Percentiles rank a stretch among this genome's conserved stretches.
phyloP scores from a whole-genome alignment of 768 basidiomycete genomes.

The Leucosporidium yakuticum region DNA sequence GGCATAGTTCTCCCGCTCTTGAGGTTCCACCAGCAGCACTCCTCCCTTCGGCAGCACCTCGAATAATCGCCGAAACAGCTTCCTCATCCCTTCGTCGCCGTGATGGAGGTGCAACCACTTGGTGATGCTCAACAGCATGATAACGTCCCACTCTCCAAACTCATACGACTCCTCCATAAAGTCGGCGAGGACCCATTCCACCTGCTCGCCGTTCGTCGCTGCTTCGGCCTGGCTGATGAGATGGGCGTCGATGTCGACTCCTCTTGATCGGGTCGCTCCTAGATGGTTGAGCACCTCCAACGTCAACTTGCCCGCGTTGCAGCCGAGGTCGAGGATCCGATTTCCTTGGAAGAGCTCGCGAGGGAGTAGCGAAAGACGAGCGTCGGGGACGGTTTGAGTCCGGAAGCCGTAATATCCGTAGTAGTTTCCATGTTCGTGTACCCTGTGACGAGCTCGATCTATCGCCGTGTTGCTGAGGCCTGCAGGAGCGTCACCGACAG shows the following conservation, averaged over 20 bases:
- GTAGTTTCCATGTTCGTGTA: conserved; percentile 23
- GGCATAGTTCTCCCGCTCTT: conserved; percentile 74
- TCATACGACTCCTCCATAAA: conserved; percentile 16
- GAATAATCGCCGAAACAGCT: conserved; percentile 59
- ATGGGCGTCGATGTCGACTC: conserved; percentile 74
- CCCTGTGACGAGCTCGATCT: neutral
- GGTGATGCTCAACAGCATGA: conserved; percentile 64
- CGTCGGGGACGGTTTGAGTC: conserved; percentile 50
- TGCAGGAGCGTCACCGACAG: neutral
- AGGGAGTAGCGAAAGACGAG: conserved; percentile 58
- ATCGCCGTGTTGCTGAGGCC: neutral
- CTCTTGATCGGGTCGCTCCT: conserved; percentile 59
- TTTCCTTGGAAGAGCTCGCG: conserved; percentile 52
- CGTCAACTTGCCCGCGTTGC: conserved; percentile 82
- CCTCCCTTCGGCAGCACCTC: conserved; percentile 40
- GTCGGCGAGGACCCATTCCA: conserved; percentile 3
- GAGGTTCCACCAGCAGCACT: conserved; percentile 68
- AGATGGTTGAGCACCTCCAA: conserved; percentile 59
- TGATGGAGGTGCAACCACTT: conserved; percentile 90
- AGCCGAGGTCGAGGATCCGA: conserved; percentile 71
- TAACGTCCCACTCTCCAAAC: conserved; percentile 10
- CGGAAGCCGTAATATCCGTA: conserved; percentile 24
- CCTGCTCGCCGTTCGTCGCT: neutral
- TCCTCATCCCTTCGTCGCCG: conserved; percentile 61
- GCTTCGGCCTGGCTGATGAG: conserved; percentile 48